Evolutionary conservation across 73 alveolate species (phyloP).

Genomic region (Diophrys sp.): DNA sequence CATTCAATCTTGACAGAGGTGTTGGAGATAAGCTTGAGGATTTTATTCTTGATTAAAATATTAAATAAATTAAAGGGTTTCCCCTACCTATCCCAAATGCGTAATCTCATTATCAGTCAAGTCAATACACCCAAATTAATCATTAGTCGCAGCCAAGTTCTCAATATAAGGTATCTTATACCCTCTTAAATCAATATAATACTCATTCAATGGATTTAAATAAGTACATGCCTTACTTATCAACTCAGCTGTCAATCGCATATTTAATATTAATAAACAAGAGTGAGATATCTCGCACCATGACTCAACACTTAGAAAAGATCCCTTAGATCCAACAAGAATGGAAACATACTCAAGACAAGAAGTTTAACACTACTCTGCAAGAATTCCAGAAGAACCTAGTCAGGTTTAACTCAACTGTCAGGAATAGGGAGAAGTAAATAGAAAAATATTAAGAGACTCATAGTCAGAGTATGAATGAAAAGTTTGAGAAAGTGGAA

Average conservation of each 20-base stretch:
- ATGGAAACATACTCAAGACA: neutral
- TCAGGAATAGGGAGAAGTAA: neutral
- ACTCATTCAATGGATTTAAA: slow-evolving; percentile 81
- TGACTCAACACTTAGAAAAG: neutral
- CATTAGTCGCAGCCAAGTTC: slow-evolving; percentile 86
- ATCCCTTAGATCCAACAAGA: neutral
- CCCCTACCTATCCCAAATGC: too few species aligned
- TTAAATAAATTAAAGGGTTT: too few species aligned
- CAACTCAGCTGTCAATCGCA: slow-evolving; percentile 83
- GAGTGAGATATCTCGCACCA: neutral
- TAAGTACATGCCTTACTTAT: slow-evolving; percentile 68
- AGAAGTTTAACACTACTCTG: neutral
- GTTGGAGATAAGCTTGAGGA: too few species aligned
- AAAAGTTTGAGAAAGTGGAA: neutral
- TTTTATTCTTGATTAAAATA: too few species aligned
- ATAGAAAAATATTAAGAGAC: neutral
- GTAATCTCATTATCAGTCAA: slow-evolving; percentile 85
- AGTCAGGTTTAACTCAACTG: neutral
- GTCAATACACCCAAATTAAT: slow-evolving; percentile 86
- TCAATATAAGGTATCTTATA: slow-evolving; percentile 78
- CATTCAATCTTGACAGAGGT: too few species aligned
- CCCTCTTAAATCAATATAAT: slow-evolving; percentile 76
- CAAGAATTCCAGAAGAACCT: neutral
- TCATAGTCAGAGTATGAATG: neutral
- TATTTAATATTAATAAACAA: slow-evolving; percentile 15